A percentile compares a stretch with the other conserved stretches of the same genome.
These are phyloP conservation scores for Gillenia trifoliata DNA, from an alignment of 306 rosid species.

Conservation along the genomic window DNA sequence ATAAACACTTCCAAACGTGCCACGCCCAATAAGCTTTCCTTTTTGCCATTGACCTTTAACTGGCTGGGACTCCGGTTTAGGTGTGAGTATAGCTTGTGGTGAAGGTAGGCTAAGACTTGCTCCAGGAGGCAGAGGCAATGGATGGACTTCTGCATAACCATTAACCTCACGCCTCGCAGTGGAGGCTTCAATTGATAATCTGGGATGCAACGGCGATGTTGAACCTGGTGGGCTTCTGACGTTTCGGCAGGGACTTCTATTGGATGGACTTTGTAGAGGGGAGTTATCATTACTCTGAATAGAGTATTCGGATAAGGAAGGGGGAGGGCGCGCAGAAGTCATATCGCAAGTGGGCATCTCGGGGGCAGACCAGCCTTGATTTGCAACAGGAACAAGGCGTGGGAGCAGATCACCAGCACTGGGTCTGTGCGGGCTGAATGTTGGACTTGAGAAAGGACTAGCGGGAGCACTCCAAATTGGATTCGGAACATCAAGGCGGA, in stretches of 20 bases:
- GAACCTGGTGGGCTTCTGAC: constrained; percentile 43
- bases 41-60: constrained; percentile 85
- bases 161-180: constrained; percentile 41
- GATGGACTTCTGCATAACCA: constrained; percentile 54
- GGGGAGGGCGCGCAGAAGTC: constrained; percentile 29
- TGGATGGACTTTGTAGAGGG: constrained; percentile 55
- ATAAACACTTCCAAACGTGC: constrained; percentile 94
- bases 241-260: constrained; percentile 35
- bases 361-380: constrained; percentile 83
- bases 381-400: constrained; percentile 34
- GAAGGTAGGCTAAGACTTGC: constrained; percentile 16
- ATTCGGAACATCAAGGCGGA: constrained; percentile 27
- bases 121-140: constrained; percentile 92
- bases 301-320: constrained; percentile 46
- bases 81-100: constrained; percentile 8
- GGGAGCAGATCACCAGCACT: constrained; percentile 41
- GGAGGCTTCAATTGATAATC: constrained; percentile 35
- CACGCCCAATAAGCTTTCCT: constrained; percentile 97
- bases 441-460: constrained; percentile 68
- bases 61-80: constrained; percentile 47
- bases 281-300: constrained; percentile 45
- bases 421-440: constrained; percentile 40
- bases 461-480: constrained; percentile 56
- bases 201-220: constrained; percentile 44
- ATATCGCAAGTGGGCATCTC: constrained; percentile 44